These are phyloP conservation scores for Odonthalia washingtoniensis DNA, from an alignment of 31 red algal genomes.

Conservation along the genomic window DNA sequence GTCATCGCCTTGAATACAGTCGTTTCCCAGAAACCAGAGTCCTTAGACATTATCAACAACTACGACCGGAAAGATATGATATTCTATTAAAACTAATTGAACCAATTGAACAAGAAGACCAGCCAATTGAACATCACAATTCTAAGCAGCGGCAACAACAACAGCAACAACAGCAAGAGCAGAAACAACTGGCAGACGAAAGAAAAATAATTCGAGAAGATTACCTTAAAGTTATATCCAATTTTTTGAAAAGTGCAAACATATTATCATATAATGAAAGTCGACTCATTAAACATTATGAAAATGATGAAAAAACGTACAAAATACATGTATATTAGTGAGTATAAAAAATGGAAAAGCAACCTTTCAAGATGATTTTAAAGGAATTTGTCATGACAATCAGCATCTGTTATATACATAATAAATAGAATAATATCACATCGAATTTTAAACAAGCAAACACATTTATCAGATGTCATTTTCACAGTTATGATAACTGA, in stretches of 20 bases:
- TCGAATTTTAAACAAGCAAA: not conserved
- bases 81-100: no score
- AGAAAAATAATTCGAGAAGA: conserved; percentile 70
- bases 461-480: not conserved
- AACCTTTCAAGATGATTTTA: conserved; percentile 48
- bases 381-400: conserved; percentile 31
- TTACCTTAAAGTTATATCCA: conserved; percentile 33
- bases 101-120: no score
- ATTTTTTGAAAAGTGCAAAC: conserved; percentile 40
- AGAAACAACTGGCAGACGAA: no score
- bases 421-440: conserved; percentile 42
- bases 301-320: conserved; percentile 51
- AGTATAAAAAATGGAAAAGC: conserved; percentile 55
- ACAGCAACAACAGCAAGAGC: no score
- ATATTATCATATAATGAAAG: conserved; percentile 20
- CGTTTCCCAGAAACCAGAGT: no score
- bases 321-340: conserved; percentile 56
- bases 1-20: no score
- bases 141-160: no score
- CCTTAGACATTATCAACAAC: no score
- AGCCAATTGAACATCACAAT: no score
- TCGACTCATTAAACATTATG: conserved; percentile 42
- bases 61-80: no score
- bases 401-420: conserved; percentile 59
- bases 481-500: conserved; percentile 74